Percentiles rank a stretch among this genome's conserved stretches.
These are phyloP conservation scores for Zanthoxylum bungeanum DNA, from an alignment of 345 rosid genomes.

Conservation along the genomic window DNA sequence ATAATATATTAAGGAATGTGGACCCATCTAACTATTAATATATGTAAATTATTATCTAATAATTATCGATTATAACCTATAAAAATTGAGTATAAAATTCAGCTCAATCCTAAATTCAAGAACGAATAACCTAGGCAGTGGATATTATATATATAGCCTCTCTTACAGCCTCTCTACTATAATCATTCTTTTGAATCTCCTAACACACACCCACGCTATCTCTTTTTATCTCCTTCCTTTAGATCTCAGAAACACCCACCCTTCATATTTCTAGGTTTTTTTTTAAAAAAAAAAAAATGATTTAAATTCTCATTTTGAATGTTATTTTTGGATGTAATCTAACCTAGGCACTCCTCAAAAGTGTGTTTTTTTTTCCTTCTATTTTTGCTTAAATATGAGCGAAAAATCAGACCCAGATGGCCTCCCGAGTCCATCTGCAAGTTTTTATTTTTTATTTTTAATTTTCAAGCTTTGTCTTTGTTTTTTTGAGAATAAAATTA, in stretches of 20 bases:
- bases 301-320: background rate
- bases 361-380: background rate
- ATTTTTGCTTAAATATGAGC: conserved; percentile 10
- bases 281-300: too few species aligned
- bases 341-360: background rate
- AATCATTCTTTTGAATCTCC: background rate
- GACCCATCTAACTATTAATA: too few species aligned
- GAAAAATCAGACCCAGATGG: conserved; percentile 5
- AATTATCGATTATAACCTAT: too few species aligned
- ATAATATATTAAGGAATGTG: background rate
- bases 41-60: too few species aligned
- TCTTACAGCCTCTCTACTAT: conserved; percentile 2
- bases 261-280: background rate
- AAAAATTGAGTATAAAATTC: too few species aligned
- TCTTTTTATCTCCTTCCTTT: background rate
- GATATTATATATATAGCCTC: conserved; percentile 11
- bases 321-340: conserved; percentile 12
- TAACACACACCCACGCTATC: background rate
- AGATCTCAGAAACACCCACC: background rate
- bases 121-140: too few species aligned
- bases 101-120: too few species aligned
- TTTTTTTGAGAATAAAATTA: background rate
- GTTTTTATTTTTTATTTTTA: background rate
- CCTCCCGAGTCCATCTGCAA: background rate
- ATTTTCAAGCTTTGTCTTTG: too few species aligned